A percentile compares a stretch with the other conserved stretches of the same genome.
phyloP scores from a whole-genome alignment of 257 asterid species.

The Datura wrightii region DNA sequence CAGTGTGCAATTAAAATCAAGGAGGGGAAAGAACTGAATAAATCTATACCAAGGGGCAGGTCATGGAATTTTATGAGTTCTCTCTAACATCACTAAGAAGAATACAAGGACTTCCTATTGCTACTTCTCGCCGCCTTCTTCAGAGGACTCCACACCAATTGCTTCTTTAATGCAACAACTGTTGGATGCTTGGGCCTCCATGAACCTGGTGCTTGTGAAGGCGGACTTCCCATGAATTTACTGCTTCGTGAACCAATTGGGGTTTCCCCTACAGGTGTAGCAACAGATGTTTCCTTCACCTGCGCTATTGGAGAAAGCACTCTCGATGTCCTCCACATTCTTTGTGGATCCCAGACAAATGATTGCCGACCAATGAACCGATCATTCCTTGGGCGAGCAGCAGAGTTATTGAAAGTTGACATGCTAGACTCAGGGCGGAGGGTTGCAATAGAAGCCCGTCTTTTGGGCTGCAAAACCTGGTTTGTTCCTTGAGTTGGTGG shows the following conservation, averaged over 20 bases:
- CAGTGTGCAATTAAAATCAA: neutral
- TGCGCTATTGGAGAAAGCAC: slow-evolving; percentile 67
- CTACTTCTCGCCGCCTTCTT: slow-evolving; percentile 40
- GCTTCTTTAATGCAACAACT: slow-evolving; percentile 50
- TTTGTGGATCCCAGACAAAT: slow-evolving; percentile 80
- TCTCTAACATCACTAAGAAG: slow-evolving; percentile 30
- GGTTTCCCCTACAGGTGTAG: slow-evolving; percentile 50
- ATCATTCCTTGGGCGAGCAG: slow-evolving; percentile 46
- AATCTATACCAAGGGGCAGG: neutral
- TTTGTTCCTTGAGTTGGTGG: slow-evolving; percentile 50
- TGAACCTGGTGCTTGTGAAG: slow-evolving; percentile 51
- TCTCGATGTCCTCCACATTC: slow-evolving; percentile 70
- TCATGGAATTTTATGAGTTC: neutral
- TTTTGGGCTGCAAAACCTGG: slow-evolving; percentile 64
- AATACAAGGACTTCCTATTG: slow-evolving; percentile 41
- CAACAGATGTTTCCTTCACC: slow-evolving; percentile 38
- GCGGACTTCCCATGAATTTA: slow-evolving; percentile 61
- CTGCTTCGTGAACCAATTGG: slow-evolving; percentile 68
- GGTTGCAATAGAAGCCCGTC: slow-evolving; percentile 88
- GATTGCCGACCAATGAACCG: slow-evolving; percentile 71
- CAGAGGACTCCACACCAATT: slow-evolving; percentile 56
- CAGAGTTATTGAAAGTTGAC: slow-evolving; percentile 53
- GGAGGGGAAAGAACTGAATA: neutral
- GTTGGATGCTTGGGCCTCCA: slow-evolving; percentile 59
- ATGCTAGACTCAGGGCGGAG: slow-evolving; percentile 55